These are phyloP conservation scores for Trichosporon sp. DNA, from an alignment of 1,284 basidiomycete species.

Conservation along the genomic window DNA sequence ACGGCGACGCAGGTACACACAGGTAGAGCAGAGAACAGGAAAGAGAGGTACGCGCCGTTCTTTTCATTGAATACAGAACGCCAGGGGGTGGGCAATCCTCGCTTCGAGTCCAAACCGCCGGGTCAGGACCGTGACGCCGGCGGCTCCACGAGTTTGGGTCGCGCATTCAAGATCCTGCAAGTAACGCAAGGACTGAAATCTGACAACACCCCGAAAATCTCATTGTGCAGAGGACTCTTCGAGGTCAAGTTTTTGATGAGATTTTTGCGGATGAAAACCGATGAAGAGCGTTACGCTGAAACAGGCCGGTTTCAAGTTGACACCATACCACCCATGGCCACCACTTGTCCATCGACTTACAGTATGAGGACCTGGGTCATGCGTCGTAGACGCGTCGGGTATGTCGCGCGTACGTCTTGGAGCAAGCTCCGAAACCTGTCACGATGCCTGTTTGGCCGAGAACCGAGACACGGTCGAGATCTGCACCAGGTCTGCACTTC, in stretches of 20 bases:
- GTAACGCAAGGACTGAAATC: background rate
- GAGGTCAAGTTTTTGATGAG: too few relatives aligned
- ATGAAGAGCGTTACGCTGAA: background rate
- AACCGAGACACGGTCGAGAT: background rate
- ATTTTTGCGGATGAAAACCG: too few relatives aligned
- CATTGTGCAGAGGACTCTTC: background rate
- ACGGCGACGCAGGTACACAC: background rate
- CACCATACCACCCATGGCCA: background rate
- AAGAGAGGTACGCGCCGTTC: too few relatives aligned
- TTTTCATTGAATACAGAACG: background rate
- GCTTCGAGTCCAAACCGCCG: background rate
- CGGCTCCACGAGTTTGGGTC: background rate
- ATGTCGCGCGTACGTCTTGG: too few relatives aligned
- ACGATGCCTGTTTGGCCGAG: background rate
- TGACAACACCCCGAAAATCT: background rate
- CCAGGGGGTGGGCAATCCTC: too few relatives aligned
- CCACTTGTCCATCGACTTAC: background rate
- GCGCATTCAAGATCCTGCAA: too few relatives aligned
- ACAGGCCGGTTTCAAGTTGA: constrained; percentile 1
- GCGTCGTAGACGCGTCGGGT: too few relatives aligned
- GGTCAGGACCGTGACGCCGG: too few relatives aligned
- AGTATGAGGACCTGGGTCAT: too few relatives aligned
- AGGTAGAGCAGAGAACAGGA: too few relatives aligned
- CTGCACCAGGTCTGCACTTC: background rate
- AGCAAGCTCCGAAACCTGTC: background rate